Conservation (phyloP, 2,329 filamentous ascomycete species). For the Chrysosporium queenslandicum region DNA sequence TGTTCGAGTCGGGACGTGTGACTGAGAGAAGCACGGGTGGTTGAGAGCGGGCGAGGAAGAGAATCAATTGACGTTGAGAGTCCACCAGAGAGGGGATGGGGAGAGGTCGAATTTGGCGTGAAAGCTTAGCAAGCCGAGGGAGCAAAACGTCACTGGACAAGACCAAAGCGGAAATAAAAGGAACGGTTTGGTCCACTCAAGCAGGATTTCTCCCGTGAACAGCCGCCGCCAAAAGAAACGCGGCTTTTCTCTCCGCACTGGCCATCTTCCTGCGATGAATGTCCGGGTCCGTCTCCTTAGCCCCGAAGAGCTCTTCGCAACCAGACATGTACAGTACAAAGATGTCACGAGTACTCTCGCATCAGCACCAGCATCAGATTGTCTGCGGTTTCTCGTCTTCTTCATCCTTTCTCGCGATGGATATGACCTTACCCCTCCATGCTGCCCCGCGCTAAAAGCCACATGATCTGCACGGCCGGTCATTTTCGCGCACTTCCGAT, state of each 20-base stretch:
- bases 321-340: too few relatives aligned
- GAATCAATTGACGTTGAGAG: conserved; percentile 1
- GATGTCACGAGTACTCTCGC: too few relatives aligned
- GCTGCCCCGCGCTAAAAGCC: conserved; percentile 3
- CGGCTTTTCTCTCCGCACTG: too few relatives aligned
- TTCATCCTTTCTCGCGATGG: too few relatives aligned
- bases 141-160: not conserved
- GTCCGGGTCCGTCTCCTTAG: too few relatives aligned
- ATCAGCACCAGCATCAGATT: too few relatives aligned
- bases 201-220: conserved; percentile 6
- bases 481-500: conserved; percentile 1
- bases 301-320: too few relatives aligned
- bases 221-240: conserved; percentile 3
- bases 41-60: not conserved
- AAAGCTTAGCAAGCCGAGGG: conserved; percentile 5
- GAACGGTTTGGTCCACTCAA: not conserved
- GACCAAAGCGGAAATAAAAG: conserved; percentile 6
- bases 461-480: not conserved
- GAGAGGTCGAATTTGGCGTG: not conserved
- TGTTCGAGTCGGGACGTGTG: not conserved
- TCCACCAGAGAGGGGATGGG: not conserved
- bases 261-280: not conserved
- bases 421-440: not conserved
- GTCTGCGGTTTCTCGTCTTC: too few relatives aligned
- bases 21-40: not conserved